Evolutionary conservation across 805 yeast genomes (phyloP).

Genomic region (Myxozyma lipomycoides): DNA sequence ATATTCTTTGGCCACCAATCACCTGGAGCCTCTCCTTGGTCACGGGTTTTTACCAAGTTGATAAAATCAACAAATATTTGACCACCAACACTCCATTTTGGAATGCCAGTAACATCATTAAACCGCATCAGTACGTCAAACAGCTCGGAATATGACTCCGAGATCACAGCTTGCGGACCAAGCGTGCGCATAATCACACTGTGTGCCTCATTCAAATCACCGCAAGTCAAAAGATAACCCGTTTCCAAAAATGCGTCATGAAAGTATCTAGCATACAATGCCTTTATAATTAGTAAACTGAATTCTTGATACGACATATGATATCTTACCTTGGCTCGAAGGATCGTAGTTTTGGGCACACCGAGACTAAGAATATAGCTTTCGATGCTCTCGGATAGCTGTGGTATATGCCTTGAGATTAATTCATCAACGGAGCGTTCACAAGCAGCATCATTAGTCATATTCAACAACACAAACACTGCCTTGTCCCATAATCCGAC

Average conservation of each 20-base stretch:
- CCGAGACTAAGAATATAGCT: conserved; percentile 9
- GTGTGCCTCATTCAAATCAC: conserved; percentile 61
- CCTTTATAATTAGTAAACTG: conserved; percentile 52
- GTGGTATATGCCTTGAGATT: conserved; percentile 31
- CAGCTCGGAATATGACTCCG: conserved; percentile 38
- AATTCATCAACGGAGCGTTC: conserved; percentile 40
- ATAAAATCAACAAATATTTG: conserved; percentile 38
- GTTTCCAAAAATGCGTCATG: conserved; percentile 60
- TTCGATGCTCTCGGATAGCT: conserved; percentile 21
- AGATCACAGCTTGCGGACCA: conserved; percentile 69
- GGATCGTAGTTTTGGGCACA: conserved; percentile 21
- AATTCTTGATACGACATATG: not conserved
- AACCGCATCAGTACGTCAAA: conserved; percentile 30
- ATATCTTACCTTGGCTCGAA: conserved; percentile 21
- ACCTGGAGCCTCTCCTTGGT: not conserved
- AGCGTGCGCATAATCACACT: conserved; percentile 49
- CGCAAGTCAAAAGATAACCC: conserved; percentile 58
- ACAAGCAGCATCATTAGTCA: conserved; percentile 47
- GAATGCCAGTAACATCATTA: conserved; percentile 26
- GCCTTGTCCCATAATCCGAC: conserved; percentile 56
- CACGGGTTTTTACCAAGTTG: conserved; percentile 12
- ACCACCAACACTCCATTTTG: conserved; percentile 38
- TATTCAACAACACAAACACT: conserved; percentile 57
- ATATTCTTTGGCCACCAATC: conserved; percentile 24
- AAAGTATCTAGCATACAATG: conserved; percentile 48